Evolutionary conservation across 805 yeast species (phyloP).

Genomic region (Saccharomycopsis lassenensis): DNA sequence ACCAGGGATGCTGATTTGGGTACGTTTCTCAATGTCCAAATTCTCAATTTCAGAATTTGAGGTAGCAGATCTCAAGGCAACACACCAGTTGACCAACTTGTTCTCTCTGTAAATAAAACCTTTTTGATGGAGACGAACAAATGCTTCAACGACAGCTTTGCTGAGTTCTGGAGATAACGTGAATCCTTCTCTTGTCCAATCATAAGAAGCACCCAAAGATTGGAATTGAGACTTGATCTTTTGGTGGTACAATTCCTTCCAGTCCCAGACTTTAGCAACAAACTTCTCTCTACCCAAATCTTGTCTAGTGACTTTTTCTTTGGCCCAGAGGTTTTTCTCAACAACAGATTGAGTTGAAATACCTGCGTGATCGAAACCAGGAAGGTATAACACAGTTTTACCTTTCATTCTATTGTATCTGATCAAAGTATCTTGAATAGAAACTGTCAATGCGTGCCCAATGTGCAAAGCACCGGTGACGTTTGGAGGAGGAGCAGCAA

Average conservation of each 20-base stretch:
- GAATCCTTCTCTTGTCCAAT: slow-evolving; percentile 92
- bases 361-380: slow-evolving; percentile 99
- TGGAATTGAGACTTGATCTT: slow-evolving; percentile 78
- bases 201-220: slow-evolving; percentile 92
- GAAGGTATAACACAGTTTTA: slow-evolving; percentile 81
- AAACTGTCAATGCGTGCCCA: slow-evolving; percentile 93
- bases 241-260: slow-evolving; percentile 90
- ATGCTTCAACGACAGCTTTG: slow-evolving; percentile 80
- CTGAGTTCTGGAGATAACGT: slow-evolving; percentile 74
- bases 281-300: slow-evolving; percentile 91
- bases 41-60: slow-evolving; percentile 95
- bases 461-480: slow-evolving; percentile 98
- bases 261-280: slow-evolving; percentile 86
- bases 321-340: slow-evolving; percentile 89
- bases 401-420: slow-evolving; percentile 97
- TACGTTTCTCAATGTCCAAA: slow-evolving; percentile 76
- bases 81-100: slow-evolving; percentile 94
- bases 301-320: slow-evolving; percentile 82
- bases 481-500: slow-evolving; percentile 99
- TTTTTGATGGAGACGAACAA: slow-evolving; percentile 84
- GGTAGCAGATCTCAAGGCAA: slow-evolving; percentile 84
- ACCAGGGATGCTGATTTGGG: slow-evolving; percentile 75
- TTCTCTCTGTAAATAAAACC: slow-evolving; percentile 91
- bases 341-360: slow-evolving; percentile 98
- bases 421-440: slow-evolving; percentile 88